Evolutionary conservation across 2,329 filamentous ascomycete species (phyloP).

Genomic region (Venturia nashicola): DNA sequence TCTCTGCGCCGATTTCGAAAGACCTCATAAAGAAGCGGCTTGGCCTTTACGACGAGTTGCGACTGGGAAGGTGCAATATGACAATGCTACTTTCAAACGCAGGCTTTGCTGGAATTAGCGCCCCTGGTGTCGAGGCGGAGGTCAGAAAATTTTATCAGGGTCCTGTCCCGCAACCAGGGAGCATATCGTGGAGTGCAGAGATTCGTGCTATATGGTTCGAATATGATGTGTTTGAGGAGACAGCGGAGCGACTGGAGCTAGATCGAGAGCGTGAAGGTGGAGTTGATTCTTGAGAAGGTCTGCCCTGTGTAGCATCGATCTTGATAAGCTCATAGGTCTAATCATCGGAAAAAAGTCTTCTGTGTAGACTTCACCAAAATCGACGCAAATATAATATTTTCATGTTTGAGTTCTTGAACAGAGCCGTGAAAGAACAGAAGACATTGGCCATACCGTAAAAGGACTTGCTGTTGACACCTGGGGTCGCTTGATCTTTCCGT

Average conservation of each 20-base stretch:
- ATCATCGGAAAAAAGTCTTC: too few species aligned
- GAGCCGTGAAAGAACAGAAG: too few species aligned
- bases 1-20: neutral
- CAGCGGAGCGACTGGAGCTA: neutral
- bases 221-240: neutral
- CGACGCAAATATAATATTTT: too few species aligned
- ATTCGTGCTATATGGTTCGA: neutral
- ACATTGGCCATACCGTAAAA: too few species aligned
- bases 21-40: neutral
- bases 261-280: neutral
- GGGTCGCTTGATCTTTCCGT: too few species aligned
- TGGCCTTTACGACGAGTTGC: neutral
- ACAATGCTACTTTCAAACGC: constrained; percentile 3
- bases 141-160: constrained; percentile 1
- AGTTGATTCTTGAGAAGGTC: too few species aligned
- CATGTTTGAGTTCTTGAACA: too few species aligned
- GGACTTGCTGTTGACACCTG: too few species aligned
- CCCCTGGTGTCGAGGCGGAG: neutral
- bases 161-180: neutral
- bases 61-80: neutral
- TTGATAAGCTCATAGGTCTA: too few species aligned
- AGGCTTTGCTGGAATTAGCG: neutral
- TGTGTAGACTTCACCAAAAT: too few species aligned
- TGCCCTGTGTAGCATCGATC: too few species aligned
- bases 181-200: neutral